Conservation (phyloP, 139 green algal species). For the Volvox africanus region DNA sequence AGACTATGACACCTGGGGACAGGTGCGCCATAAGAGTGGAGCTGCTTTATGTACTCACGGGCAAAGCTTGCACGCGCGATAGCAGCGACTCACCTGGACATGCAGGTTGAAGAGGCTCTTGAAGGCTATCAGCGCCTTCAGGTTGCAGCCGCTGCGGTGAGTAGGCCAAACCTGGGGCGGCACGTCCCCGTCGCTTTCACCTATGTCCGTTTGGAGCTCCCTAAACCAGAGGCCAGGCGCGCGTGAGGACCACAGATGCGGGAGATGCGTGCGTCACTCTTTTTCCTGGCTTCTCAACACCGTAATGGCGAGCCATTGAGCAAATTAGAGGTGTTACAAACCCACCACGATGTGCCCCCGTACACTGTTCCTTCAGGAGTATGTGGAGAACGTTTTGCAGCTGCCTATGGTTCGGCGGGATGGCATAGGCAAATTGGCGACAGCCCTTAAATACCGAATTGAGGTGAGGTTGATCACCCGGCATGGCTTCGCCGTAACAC, state of each 20-base stretch:
- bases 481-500: no score
- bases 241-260: no score
- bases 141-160: constrained; percentile 65
- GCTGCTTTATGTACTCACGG: not conserved
- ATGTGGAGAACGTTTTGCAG: constrained; percentile 69
- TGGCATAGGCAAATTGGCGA: constrained; percentile 64
- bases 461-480: constrained; percentile 47
- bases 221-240: no score
- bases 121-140: constrained; percentile 67
- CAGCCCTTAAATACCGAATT: constrained; percentile 64
- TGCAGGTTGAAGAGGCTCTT: constrained; percentile 69
- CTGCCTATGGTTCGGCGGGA: constrained; percentile 53
- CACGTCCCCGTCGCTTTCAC: not conserved
- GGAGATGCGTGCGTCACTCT: no score
- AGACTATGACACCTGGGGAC: constrained; percentile 70
- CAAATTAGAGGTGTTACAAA: no score
- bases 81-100: not conserved
- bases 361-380: constrained; percentile 53
- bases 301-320: no score
- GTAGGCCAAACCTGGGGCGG: not conserved
- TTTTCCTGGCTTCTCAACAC: no score
- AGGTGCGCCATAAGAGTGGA: constrained; percentile 40
- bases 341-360: no score
- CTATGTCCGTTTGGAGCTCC: no score
- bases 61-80: not conserved